phyloP scores from a whole-genome alignment of 768 basidiomycete genomes.

The Sistotremastrum suecicum region DNA sequence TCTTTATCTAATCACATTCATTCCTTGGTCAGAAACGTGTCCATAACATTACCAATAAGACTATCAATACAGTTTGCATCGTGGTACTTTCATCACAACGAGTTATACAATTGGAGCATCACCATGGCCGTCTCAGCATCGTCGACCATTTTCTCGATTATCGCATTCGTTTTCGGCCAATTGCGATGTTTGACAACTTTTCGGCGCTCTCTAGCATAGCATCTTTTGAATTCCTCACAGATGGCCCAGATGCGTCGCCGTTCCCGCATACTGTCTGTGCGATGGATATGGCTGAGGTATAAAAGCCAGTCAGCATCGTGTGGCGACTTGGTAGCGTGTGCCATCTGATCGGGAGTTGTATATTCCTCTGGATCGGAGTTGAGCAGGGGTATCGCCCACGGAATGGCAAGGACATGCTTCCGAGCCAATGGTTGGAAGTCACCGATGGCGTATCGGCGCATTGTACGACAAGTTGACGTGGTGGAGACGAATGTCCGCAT shows the following conservation, averaged over 20 bases:
- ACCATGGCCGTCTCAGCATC: no score
- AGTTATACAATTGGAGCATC: no score
- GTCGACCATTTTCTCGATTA: no score
- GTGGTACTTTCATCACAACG: no score
- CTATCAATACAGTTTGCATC: no score
- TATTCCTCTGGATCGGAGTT: slow-evolving; percentile 2
- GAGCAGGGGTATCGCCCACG: slow-evolving; percentile 13
- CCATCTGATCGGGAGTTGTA: slow-evolving; percentile 3
- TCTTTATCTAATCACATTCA: no score
- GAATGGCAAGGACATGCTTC: slow-evolving; percentile 10
- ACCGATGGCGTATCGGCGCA: slow-evolving; percentile 13
- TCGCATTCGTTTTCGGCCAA: no score
- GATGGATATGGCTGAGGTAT: slow-evolving; percentile 14
- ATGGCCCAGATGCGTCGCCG: slow-evolving; percentile 15
- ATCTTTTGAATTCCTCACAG: slow-evolving; percentile 9
- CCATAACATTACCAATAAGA: no score
- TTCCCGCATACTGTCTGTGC: slow-evolving; percentile 13
- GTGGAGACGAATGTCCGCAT: slow-evolving; percentile 10
- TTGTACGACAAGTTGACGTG: slow-evolving; percentile 14
- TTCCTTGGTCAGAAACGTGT: no score
- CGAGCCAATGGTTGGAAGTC: slow-evolving; percentile 14
- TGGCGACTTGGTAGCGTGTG: slow-evolving; percentile 6
- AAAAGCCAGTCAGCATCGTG: slow-evolving; percentile 14
- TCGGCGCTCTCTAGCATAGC: no score
- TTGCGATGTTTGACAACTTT: no score